Conservation (phyloP, 2,329 filamentous ascomycete genomes). For the Fusarium devonianum region DNA sequence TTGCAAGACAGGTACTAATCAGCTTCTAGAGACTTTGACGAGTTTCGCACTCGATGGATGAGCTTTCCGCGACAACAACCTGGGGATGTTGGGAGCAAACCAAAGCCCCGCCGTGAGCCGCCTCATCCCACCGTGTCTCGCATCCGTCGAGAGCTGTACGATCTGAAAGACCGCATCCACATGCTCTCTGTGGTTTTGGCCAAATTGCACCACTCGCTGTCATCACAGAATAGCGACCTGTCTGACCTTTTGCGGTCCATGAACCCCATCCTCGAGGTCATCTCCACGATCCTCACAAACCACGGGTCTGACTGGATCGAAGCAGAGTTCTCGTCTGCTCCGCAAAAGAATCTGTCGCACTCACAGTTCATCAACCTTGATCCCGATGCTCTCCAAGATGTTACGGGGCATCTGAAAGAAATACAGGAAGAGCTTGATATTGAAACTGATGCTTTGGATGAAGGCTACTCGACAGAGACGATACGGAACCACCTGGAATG, state of each 20-base stretch:
- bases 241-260: conserved; percentile 3
- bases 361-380: conserved; percentile 26
- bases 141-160: conserved; percentile 31
- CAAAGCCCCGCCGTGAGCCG: neutral
- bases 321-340: neutral
- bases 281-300: conserved; percentile 34
- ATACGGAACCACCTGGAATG: conserved; percentile 27
- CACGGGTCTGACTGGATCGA: conserved; percentile 40
- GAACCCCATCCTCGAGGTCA: conserved; percentile 9
- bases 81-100: neutral
- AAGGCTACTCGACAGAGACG: conserved; percentile 9
- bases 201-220: neutral
- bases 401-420: conserved; percentile 17
- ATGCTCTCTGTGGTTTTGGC: conserved; percentile 10
- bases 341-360: conserved; percentile 16
- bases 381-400: conserved; percentile 24
- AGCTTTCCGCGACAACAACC: conserved; percentile 1
- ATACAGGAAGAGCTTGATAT: conserved; percentile 25
- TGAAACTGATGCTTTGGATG: neutral
- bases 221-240: neutral
- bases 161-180: conserved; percentile 30
- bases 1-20: neutral
- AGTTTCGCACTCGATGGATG: conserved; percentile 27
- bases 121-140: conserved; percentile 18
- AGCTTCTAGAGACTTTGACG: conserved; percentile 31